Conservation (phyloP, 192 early-diverging fungal genomes). For the Backusella tuberculispora region DNA sequence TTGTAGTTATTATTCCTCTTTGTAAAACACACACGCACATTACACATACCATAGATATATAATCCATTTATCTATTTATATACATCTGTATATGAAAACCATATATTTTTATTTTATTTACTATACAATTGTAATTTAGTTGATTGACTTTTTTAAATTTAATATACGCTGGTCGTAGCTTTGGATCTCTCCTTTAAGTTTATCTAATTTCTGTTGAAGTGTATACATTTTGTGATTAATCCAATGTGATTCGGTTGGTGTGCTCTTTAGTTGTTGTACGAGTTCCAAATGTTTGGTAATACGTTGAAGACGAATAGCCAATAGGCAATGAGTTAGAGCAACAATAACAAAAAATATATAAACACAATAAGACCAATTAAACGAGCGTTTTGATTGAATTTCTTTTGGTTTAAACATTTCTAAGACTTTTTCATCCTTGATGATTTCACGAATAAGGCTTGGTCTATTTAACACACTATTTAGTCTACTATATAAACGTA, state of each 20-base stretch:
- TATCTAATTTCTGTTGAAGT: conserved; percentile 11
- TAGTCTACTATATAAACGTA: conserved; percentile 42
- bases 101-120: conserved; percentile 10
- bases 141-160: conserved; percentile 14
- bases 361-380: neutral
- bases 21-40: neutral
- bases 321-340: neutral
- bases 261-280: neutral
- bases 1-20: neutral
- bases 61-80: neutral
- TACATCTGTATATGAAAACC: conserved; percentile 14
- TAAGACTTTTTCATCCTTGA: neutral
- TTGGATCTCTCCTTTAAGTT: conserved; percentile 4
- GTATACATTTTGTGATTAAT: conserved; percentile 8
- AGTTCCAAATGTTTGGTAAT: conserved; percentile 5
- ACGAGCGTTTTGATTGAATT: neutral
- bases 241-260: neutral
- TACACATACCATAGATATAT: conserved; percentile 1
- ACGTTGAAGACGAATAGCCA: conserved; percentile 15
- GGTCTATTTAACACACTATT: conserved; percentile 18
- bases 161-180: conserved; percentile 8
- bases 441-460: conserved; percentile 14
- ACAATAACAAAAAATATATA: conserved; percentile 10
- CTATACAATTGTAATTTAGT: conserved; percentile 8
- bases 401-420: conserved; percentile 2